phyloP scores from a whole-genome alignment of 495 filamentous ascomycete genomes.

The Penicillium dipodomyicola region DNA sequence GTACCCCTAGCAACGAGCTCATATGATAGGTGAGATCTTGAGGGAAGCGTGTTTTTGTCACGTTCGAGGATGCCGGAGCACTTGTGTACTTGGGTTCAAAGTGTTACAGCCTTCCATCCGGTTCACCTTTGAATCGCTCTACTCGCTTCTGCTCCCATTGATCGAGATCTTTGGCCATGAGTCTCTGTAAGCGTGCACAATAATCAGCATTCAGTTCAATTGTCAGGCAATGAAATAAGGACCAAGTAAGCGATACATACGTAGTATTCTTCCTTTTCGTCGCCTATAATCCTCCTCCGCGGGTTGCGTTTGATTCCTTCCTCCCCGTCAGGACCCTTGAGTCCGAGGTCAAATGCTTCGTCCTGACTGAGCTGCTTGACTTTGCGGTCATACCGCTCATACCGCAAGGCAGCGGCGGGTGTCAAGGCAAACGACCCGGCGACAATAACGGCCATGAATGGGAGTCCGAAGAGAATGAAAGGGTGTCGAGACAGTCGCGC shows the following conservation, averaged over 20 bases:
- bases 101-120: slow-evolving; percentile 73
- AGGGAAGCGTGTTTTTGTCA: neutral
- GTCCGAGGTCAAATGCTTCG: slow-evolving; percentile 69
- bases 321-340: slow-evolving; percentile 51
- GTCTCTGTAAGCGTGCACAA: slow-evolving; percentile 52
- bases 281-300: slow-evolving; percentile 48
- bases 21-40: slow-evolving; percentile 1
- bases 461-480: slow-evolving; percentile 93
- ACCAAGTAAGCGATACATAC: slow-evolving; percentile 47
- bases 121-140: slow-evolving; percentile 81
- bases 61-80: neutral
- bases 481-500: slow-evolving; percentile 65
- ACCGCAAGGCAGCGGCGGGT: slow-evolving; percentile 87
- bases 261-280: slow-evolving; percentile 88
- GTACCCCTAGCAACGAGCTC: slow-evolving; percentile 1
- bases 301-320: slow-evolving; percentile 49
- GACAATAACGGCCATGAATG: slow-evolving; percentile 90
- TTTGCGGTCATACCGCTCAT: slow-evolving; percentile 87
- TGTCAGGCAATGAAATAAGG: slow-evolving; percentile 13
- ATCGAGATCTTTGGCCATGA: slow-evolving; percentile 88
- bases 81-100: neutral
- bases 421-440: slow-evolving; percentile 92
- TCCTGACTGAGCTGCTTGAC: slow-evolving; percentile 77
- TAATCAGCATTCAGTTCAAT: slow-evolving; percentile 13
- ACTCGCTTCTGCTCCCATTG: slow-evolving; percentile 96